phyloP scores from a whole-genome alignment of 1,284 basidiomycete genomes.

The Tetrapyrgos nigripes region DNA sequence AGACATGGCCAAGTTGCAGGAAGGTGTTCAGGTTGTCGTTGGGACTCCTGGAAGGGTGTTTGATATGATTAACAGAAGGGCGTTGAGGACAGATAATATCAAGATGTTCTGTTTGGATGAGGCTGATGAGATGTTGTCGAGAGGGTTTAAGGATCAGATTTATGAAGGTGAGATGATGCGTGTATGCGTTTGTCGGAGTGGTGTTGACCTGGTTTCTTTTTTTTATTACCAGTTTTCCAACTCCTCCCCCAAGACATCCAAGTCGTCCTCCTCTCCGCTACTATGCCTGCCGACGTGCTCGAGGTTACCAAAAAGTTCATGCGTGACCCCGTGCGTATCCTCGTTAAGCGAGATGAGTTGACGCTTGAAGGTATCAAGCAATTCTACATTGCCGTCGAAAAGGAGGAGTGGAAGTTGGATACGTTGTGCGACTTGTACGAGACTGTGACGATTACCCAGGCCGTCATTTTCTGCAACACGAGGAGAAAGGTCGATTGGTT shows the following conservation, averaged over 20 bases:
- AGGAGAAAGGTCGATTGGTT: slow-evolving; percentile 95
- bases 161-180: slow-evolving; percentile 59
- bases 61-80: slow-evolving; percentile 92
- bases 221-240: slow-evolving; percentile 71
- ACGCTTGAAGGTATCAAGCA: slow-evolving; percentile 95
- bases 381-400: slow-evolving; percentile 93
- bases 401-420: slow-evolving; percentile 95
- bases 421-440: slow-evolving; percentile 92
- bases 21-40: slow-evolving; percentile 86
- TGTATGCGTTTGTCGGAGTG: not conserved
- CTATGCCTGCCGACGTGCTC: slow-evolving; percentile 90
- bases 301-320: slow-evolving; percentile 96
- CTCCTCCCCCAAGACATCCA: slow-evolving; percentile 86
- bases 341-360: slow-evolving; percentile 91
- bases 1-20: slow-evolving; percentile 89
- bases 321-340: slow-evolving; percentile 90
- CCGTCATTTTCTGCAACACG: slow-evolving; percentile 95
- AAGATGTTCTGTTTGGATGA: slow-evolving; percentile 95
- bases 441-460: slow-evolving; percentile 92
- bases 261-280: slow-evolving; percentile 88
- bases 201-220: not conserved
- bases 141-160: slow-evolving; percentile 95
- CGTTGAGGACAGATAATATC: slow-evolving; percentile 83
- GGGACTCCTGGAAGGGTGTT: slow-evolving; percentile 91
- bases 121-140: slow-evolving; percentile 92